These are phyloP conservation scores for Hypoxylon sp. DNA, from an alignment of 2,329 filamentous ascomycete genomes.

Conservation along the genomic window DNA sequence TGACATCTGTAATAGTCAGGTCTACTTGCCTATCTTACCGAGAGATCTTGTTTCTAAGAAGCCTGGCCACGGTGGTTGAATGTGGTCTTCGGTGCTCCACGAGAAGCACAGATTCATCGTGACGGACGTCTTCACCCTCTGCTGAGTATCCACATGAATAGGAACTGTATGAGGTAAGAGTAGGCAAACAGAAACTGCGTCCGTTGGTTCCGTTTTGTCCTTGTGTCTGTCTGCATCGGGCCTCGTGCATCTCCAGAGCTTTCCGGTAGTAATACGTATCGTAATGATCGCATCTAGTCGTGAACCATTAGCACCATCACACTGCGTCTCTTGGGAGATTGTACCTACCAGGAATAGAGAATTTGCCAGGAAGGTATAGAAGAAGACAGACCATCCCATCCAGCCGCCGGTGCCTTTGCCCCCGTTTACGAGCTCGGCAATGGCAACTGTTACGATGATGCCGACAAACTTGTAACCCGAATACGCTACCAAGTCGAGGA, in stretches of 20 bases:
- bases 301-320: slow-evolving; percentile 25
- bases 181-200: slow-evolving; percentile 95
- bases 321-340: neutral
- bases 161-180: slow-evolving; percentile 90
- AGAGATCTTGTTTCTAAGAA: neutral
- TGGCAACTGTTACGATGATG: slow-evolving; percentile 85
- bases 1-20: slow-evolving; percentile 1
- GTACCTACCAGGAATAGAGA: slow-evolving; percentile 86
- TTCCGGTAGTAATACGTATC: slow-evolving; percentile 94
- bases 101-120: neutral
- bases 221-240: slow-evolving; percentile 74
- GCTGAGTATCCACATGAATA: slow-evolving; percentile 86
- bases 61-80: too few relatives aligned
- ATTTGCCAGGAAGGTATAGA: slow-evolving; percentile 92
- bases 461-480: slow-evolving; percentile 99
- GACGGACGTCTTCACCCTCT: slow-evolving; percentile 37
- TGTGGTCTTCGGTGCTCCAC: neutral
- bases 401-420: slow-evolving; percentile 85
- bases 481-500: slow-evolving; percentile 94
- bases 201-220: slow-evolving; percentile 84
- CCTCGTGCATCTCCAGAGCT: slow-evolving; percentile 70
- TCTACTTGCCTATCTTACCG: too few relatives aligned
- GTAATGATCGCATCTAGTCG: slow-evolving; percentile 83
- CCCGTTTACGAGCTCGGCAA: slow-evolving; percentile 79
- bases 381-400: slow-evolving; percentile 87